These are phyloP conservation scores for Nidula niveotomentosa DNA, from an alignment of 1,284 basidiomycete genomes.

Conservation along the genomic window DNA sequence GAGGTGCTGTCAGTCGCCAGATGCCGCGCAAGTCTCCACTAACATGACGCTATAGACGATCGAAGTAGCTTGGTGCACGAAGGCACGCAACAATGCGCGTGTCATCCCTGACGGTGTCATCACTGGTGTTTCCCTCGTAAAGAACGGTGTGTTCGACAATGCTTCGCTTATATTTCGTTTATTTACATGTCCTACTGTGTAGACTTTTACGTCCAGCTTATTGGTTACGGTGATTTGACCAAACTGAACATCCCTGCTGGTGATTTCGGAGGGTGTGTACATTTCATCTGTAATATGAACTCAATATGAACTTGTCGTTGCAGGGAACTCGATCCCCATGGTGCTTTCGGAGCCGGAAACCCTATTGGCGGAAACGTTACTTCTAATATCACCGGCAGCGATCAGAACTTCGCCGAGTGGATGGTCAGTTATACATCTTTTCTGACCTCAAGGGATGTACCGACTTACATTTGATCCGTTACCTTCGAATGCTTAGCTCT, in stretches of 20 bases:
- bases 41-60: conserved; percentile 37
- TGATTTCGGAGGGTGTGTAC: conserved; percentile 46
- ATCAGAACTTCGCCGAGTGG: conserved; percentile 34
- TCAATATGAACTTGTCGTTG: neutral
- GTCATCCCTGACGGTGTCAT: conserved; percentile 59
- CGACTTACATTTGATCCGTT: neutral
- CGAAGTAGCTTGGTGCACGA: conserved; percentile 73
- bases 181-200: conserved; percentile 1
- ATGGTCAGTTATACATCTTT: conserved; percentile 27
- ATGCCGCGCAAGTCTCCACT: neutral
- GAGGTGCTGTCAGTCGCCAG: conserved; percentile 23
- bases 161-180: neutral
- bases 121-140: conserved; percentile 54
- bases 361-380: conserved; percentile 44
- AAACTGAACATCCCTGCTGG: conserved; percentile 30
- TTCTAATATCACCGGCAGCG: conserved; percentile 31
- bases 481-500: conserved; percentile 14
- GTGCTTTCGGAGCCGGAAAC: conserved; percentile 55
- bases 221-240: conserved; percentile 38
- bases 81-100: conserved; percentile 57
- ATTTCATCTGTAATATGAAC: conserved; percentile 22
- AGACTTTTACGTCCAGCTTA: conserved; percentile 39
- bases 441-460: neutral
- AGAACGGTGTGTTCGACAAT: conserved; percentile 31
- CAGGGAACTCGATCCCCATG: conserved; percentile 69